Base-by-base conservation (phyloP, 108 stramenopile genomes). In the Conticribra guillardii region DNA sequence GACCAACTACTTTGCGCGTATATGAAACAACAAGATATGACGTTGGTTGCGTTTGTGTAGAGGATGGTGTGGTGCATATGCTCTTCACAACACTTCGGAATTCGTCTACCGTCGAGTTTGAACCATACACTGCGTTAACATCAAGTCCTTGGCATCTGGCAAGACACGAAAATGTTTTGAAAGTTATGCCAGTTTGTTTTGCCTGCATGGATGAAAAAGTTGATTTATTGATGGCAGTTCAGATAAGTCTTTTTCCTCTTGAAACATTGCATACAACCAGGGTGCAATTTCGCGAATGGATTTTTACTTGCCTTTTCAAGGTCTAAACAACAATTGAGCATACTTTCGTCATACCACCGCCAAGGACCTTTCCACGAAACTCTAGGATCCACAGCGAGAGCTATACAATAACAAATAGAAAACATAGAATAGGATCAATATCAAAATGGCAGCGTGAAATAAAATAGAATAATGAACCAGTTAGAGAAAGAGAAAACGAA, bases 291-390 rank as follows among this genome's bases (percentile, higher is more conserved):
- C 23, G 45, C 37, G 23, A 16, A 56, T 23, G 1, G 23, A 4
- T 47, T 17, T 21, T 14, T 27, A 52, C 72, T 33, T 54, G 64
- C 72, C 28, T 79, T 63, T 32, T 93, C 84, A 58, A 91, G 61
- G 66, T 89, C 90, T 0, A 91, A 45, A 54, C 94, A 95, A 57
- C 94, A 95, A 66, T 95, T 95, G 19, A 95, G 76, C 84, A 98
- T 86, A 44, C 68, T 71, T 76, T 99, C 98, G 52, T 93, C 82
- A 69, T 95, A 97, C 92, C 90, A 97, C 52, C 99, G 64, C 99
- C 99, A 99, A 2, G 89, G 87, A 8, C 94, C 97, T 74, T 98
- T 98, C 97, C 97, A 99, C 0, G 68, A 67, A 52, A 87, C 70
- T 19, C 92, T 67, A 2, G 97, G 97, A 69, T 99, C 99, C 0